Evolutionary conservation across 805 yeast genomes (phyloP), one percentile per base, ranked within the genome.

Genomic region (Saccharomycodes ludwigii): DNA sequence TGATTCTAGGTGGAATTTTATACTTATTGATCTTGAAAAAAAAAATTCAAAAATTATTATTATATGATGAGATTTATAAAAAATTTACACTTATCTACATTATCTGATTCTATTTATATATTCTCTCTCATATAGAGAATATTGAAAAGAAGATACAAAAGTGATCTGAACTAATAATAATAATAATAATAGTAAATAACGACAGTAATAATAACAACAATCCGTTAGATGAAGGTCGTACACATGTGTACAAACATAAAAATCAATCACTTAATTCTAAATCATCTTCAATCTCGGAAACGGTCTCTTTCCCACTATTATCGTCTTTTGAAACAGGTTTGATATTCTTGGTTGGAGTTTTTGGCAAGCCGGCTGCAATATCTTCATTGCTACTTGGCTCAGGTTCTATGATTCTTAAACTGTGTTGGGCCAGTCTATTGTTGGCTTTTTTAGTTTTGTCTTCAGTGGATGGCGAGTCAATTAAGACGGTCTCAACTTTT

Each of bases 31-130:
- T n/a, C n/a, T n/a, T n/a, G n/a, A n/a, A n/a, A n/a, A n/a, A n/a
- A n/a, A n/a, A n/a, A n/a, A n/a, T n/a, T n/a, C n/a, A n/a, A n/a
- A n/a, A n/a, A n/a, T n/a, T n/a, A n/a, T 9, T 31, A 20, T 18
- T 32, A 35, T 12, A 42, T 47, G 54, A 50, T 48, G 52, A 46
- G 39, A n/a, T n/a, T 36, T 34, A 35, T 18, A 26, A 29, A 32
- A 36, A 38, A 31, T 29, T 28, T 22, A 38, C 43, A 39, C 58
- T 52, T 52, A 52, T 52, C 58, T 52, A 52, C 56, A 51, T 52
- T 52, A 52, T 50, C 57, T 50, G 57, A 49, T n/a, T n/a, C n/a
- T n/a, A n/a, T n/a, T n/a, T n/a, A n/a, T n/a, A n/a, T n/a, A n/a
- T n/a, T n/a, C n/a, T n/a, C n/a, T n/a, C n/a, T n/a, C n/a, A n/a